Conservation (phyloP, 2,329 filamentous ascomycete genomes). For the Stagonosporopsis rhizophila region DNA sequence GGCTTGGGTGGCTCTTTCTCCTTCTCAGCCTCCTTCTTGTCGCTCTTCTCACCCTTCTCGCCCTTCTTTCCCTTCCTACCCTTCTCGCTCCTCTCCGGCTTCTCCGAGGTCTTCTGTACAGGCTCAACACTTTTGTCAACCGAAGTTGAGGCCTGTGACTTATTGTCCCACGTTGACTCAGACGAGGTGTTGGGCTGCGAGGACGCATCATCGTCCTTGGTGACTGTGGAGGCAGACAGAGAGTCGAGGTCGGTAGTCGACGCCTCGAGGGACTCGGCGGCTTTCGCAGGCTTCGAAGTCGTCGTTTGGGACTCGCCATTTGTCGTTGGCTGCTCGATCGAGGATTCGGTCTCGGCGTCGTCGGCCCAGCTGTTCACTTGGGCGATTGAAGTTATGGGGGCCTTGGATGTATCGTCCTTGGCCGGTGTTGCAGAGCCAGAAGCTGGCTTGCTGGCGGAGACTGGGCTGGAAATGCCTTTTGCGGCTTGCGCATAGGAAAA, state of each 20-base stretch:
- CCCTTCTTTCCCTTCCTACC: constrained; percentile 62
- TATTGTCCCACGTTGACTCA: constrained; percentile 72
- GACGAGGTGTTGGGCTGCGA: constrained; percentile 69
- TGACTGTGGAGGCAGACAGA: constrained; percentile 60
- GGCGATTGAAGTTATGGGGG: constrained; percentile 34
- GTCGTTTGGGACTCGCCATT: constrained; percentile 32
- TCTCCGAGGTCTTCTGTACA: constrained; percentile 61
- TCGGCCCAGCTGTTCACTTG: constrained; percentile 55
- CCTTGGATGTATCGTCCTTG: constrained; percentile 45
- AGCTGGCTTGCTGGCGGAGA: constrained; percentile 54
- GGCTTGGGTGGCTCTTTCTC: constrained; percentile 59
- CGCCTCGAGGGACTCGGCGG: constrained; percentile 34
- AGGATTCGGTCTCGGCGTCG: constrained; percentile 53
- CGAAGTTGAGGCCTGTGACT: constrained; percentile 68
- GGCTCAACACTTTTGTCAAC: constrained; percentile 66
- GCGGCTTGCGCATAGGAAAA: constrained; percentile 98
- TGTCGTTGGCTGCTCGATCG: constrained; percentile 35
- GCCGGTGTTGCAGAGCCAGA: constrained; percentile 53
- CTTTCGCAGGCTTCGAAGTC: constrained; percentile 26
- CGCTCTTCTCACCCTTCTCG: constrained; percentile 49
- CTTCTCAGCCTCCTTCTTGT: constrained; percentile 62
- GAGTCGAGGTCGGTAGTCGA: constrained; percentile 64
- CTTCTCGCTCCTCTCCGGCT: constrained; percentile 61
- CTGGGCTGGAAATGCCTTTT: constrained; percentile 70
- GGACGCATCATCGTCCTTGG: constrained; percentile 67